These are phyloP conservation scores for Astrephomene gubernaculifera DNA, from an alignment of 139 green algal species.

Conservation along the genomic window DNA sequence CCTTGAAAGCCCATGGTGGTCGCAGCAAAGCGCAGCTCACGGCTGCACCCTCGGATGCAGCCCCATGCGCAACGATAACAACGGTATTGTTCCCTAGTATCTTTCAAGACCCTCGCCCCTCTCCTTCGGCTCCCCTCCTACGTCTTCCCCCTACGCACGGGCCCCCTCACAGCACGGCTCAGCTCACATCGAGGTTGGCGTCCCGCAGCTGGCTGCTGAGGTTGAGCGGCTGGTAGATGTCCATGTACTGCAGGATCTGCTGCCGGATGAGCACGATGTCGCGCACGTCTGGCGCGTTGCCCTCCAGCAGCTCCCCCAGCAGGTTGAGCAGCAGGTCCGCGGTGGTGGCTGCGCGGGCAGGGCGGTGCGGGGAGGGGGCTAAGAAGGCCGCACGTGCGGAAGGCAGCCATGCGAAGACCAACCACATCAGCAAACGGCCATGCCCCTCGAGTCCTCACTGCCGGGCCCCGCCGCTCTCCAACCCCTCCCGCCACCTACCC, in stretches of 20 bases:
- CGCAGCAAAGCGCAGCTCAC: too few relatives aligned
- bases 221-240: slow-evolving; percentile 35
- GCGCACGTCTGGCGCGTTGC: slow-evolving; percentile 9
- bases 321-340: slow-evolving; percentile 40
- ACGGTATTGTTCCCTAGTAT: too few relatives aligned
- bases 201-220: slow-evolving; percentile 30
- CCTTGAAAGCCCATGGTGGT: too few relatives aligned
- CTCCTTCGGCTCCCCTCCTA: too few relatives aligned
- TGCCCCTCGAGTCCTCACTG: not conserved
- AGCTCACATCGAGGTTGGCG: slow-evolving; percentile 32
- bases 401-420: too few relatives aligned
- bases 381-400: too few relatives aligned
- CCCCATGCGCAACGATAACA: too few relatives aligned
- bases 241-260: slow-evolving; percentile 39
- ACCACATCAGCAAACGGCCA: too few relatives aligned
- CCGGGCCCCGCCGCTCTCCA: not conserved
- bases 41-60: too few relatives aligned
- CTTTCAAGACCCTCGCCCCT: too few relatives aligned
- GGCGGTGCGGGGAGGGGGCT: not conserved
- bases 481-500: not conserved
- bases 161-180: too few relatives aligned
- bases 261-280: slow-evolving; percentile 38
- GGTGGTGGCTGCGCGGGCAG: slow-evolving; percentile 2
- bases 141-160: too few relatives aligned
- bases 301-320: slow-evolving; percentile 34